Percentiles rank a stretch among this genome's conserved stretches.
Evolutionary conservation across 768 basidiomycete species (phyloP).

Genomic region (Phaffia australis): DNA sequence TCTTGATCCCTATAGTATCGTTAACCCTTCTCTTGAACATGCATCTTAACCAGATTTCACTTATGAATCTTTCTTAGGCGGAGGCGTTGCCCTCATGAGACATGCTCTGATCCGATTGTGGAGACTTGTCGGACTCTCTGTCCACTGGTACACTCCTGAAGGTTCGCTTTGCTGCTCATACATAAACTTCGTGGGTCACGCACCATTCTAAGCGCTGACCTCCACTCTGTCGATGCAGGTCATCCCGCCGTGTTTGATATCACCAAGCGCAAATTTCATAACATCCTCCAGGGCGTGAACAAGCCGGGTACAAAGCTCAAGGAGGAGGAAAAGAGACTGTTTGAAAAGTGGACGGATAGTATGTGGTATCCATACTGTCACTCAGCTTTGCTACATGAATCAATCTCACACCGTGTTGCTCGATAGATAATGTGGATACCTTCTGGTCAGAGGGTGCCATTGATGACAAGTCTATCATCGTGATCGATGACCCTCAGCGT

Average conservation of each 20-base stretch:
- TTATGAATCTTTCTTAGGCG: slow-evolving; percentile 38
- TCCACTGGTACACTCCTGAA: slow-evolving; percentile 55
- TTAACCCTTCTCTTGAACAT: too few species aligned
- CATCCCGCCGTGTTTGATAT: slow-evolving; percentile 80
- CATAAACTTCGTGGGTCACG: slow-evolving; percentile 33
- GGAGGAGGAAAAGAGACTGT: slow-evolving; percentile 59
- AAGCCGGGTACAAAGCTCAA: slow-evolving; percentile 74
- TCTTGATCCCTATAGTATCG: background rate
- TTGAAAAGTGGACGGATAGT: slow-evolving; percentile 55
- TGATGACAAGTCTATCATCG: slow-evolving; percentile 59
- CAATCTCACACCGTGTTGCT: background rate
- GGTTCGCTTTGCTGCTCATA: slow-evolving; percentile 25
- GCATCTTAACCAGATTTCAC: background rate
- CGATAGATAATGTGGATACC: slow-evolving; percentile 20
- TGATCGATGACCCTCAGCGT: slow-evolving; percentile 54
- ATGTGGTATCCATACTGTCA: background rate
- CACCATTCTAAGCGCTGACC: slow-evolving; percentile 35
- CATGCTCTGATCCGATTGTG: slow-evolving; percentile 85
- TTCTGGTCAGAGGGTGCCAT: slow-evolving; percentile 56
- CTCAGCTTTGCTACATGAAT: background rate
- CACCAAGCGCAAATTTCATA: slow-evolving; percentile 45
- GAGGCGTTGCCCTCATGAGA: slow-evolving; percentile 95
- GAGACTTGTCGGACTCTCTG: slow-evolving; percentile 59
- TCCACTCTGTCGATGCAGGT: slow-evolving; percentile 41
- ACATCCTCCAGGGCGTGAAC: slow-evolving; percentile 43